Evolutionary conservation across 139 green algal genomes (phyloP).

Genomic region (Astrephomene gubernaculifera): DNA sequence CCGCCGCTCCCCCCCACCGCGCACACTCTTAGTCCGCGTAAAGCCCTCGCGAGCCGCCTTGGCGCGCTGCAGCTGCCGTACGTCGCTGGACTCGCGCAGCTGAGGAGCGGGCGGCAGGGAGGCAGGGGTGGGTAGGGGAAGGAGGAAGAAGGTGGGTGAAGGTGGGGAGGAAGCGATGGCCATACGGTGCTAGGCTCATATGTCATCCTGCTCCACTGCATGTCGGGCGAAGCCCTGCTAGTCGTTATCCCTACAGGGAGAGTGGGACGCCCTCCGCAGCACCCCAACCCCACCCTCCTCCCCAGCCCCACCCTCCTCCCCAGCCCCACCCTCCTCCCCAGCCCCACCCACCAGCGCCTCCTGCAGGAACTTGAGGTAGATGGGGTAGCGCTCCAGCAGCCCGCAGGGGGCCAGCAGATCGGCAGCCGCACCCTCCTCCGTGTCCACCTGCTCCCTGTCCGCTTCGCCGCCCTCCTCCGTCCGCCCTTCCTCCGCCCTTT

Average conservation of each 20-base stretch:
- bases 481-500: too few species aligned
- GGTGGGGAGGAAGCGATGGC: too few species aligned
- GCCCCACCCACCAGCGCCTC: conserved; percentile 54
- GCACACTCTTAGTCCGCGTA: conserved; percentile 66
- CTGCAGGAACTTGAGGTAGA: conserved; percentile 81
- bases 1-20: conserved; percentile 70
- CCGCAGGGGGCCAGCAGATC: too few species aligned
- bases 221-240: too few species aligned
- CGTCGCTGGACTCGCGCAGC: conserved; percentile 62
- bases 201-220: too few species aligned
- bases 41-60: conserved; percentile 76
- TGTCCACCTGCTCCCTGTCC: too few species aligned
- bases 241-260: too few species aligned
- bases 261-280: neutral
- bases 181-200: too few species aligned
- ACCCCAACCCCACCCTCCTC: neutral
- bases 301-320: neutral
- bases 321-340: neutral
- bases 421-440: too few species aligned
- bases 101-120: conserved; percentile 21
- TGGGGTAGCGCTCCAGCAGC: conserved; percentile 75
- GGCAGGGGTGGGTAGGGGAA: neutral
- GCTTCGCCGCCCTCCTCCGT: too few species aligned
- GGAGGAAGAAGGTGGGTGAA: neutral
- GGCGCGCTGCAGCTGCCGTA: conserved; percentile 59